A percentile compares a stretch with the other conserved stretches of the same genome.
Conservation (phyloP, 352 stramenopile species). For the Phytophthora pistaciae region DNA sequence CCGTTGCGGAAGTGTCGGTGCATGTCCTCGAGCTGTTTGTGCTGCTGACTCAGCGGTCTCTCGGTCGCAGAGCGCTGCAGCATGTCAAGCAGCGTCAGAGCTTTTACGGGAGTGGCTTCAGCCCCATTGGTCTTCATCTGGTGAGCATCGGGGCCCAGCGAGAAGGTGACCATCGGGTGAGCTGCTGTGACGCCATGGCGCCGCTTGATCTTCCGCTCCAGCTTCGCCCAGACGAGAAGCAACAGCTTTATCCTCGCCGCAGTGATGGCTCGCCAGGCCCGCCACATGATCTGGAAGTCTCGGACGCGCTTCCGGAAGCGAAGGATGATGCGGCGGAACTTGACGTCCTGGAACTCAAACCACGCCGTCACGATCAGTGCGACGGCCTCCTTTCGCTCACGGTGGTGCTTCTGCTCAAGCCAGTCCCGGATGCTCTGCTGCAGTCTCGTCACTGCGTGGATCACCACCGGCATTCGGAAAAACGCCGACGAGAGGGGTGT, state of each 20-base stretch:
- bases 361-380: constrained; percentile 76
- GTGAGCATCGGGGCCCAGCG: background rate
- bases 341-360: constrained; percentile 86
- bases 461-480: constrained; percentile 59
- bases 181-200: constrained; percentile 40
- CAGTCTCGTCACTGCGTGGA: constrained; percentile 50
- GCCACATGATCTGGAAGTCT: constrained; percentile 82
- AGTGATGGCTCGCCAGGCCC: constrained; percentile 75
- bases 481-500: constrained; percentile 49
- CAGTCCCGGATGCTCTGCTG: constrained; percentile 56
- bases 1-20: constrained; percentile 75
- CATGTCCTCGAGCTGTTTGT: constrained; percentile 56
- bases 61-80: constrained; percentile 27
- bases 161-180: constrained; percentile 9
- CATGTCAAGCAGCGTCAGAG: constrained; percentile 31
- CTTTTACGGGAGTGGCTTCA: constrained; percentile 9
- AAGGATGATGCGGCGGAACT: constrained; percentile 83
- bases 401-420: constrained; percentile 37
- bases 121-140: constrained; percentile 13
- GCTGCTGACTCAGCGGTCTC: constrained; percentile 26
- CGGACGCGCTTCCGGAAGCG: constrained; percentile 79
- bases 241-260: constrained; percentile 78
- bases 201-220: constrained; percentile 68
- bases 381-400: constrained; percentile 34
- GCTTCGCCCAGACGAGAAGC: constrained; percentile 68